Percentiles rank a stretch among this genome's conserved stretches.
These are phyloP conservation scores for Cylindrotheca fusiformis DNA, from an alignment of 108 stramenopile genomes.

Conservation along the genomic window DNA sequence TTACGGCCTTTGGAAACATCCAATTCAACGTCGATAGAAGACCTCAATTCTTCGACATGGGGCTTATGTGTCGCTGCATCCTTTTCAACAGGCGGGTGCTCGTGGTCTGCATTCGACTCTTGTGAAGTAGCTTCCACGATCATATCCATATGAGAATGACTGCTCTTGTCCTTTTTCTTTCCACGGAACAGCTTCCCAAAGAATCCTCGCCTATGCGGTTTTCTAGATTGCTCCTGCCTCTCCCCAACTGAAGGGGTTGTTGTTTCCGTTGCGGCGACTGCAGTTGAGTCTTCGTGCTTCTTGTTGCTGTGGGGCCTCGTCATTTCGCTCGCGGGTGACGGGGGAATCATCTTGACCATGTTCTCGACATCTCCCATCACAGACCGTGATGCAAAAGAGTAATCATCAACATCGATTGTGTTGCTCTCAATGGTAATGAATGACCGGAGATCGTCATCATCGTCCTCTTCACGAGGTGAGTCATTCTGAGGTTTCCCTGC, in stretches of 20 bases:
- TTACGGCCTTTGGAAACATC: background rate
- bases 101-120: background rate
- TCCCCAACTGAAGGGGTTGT: background rate
- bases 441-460: background rate
- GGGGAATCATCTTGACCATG: background rate
- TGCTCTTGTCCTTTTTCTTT: constrained; percentile 13
- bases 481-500: constrained; percentile 1
- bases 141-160: background rate
- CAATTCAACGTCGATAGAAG: background rate
- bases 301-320: constrained; percentile 27
- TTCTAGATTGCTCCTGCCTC: background rate
- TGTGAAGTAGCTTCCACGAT: background rate
- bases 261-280: background rate
- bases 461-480: background rate
- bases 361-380: background rate
- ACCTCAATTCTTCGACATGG: background rate
- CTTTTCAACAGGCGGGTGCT: background rate
- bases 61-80: background rate
- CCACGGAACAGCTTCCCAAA: constrained; percentile 36
- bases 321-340: constrained; percentile 16
- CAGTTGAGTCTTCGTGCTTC: constrained; percentile 5
- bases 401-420: background rate
- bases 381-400: background rate
- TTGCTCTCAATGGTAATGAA: background rate
- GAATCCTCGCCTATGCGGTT: constrained; percentile 21